Evolutionary conservation across 2,329 filamentous ascomycete species (phyloP).

Genomic region (Xylariales sp.): DNA sequence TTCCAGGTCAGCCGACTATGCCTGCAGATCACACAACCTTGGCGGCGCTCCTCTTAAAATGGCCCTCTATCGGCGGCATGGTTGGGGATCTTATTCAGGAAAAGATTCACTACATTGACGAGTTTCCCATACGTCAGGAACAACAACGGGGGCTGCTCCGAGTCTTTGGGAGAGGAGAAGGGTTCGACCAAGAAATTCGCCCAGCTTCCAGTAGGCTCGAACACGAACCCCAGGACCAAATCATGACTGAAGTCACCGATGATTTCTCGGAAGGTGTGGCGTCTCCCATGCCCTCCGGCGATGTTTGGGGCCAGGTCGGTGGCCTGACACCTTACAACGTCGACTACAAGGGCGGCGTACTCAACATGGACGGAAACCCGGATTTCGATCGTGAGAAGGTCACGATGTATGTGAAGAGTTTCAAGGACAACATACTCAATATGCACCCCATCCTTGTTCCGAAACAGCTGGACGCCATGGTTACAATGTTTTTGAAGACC

Average conservation of each 20-base stretch:
- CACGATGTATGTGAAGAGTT: constrained; percentile 49
- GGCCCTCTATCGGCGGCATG: constrained; percentile 63
- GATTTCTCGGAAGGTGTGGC: constrained; percentile 43
- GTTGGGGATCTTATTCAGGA: constrained; percentile 47
- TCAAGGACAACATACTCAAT: constrained; percentile 57
- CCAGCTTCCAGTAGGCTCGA: constrained; percentile 43
- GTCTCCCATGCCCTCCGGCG: constrained; percentile 50
- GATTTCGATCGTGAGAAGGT: constrained; percentile 50
- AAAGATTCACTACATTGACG: constrained; percentile 52
- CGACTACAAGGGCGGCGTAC: constrained; percentile 33
- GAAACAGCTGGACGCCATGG: constrained; percentile 46
- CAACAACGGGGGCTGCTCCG: constrained; percentile 68
- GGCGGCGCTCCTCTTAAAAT: constrained; percentile 75
- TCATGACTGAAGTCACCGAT: constrained; percentile 36
- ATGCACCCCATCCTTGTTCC: constrained; percentile 61
- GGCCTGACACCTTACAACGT: constrained; percentile 39
- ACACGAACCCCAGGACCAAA: constrained; percentile 30
- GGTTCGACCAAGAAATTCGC: constrained; percentile 49
- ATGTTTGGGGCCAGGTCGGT: constrained; percentile 56
- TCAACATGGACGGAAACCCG: constrained; percentile 42
- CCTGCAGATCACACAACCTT: constrained; percentile 84
- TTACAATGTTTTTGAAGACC: constrained; percentile 46
- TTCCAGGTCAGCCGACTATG: constrained; percentile 62
- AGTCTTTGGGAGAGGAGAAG: constrained; percentile 76
- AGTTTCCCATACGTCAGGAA: constrained; percentile 75